phyloP scores from a whole-genome alignment of 2,329 filamentous ascomycete species.

The Calycina herbarum region DNA sequence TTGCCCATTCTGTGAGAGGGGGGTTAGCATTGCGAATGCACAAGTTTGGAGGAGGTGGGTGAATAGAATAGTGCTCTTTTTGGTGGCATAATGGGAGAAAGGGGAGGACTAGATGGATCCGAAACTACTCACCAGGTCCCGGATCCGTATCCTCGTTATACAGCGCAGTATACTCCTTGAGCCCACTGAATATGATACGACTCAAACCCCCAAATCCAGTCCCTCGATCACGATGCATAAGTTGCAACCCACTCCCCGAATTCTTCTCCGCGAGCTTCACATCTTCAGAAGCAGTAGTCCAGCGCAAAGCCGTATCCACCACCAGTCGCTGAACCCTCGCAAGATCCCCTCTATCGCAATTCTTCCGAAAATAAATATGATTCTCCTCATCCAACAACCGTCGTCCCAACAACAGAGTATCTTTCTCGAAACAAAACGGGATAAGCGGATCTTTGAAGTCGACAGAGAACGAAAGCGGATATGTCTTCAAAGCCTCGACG shows the following conservation, averaged over 20 bases:
- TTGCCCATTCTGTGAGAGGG: background rate
- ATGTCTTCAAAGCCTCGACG: background rate
- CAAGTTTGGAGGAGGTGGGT: background rate
- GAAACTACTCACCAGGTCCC: background rate
- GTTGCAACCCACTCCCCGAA: background rate
- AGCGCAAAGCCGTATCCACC: background rate
- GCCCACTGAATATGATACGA: background rate
- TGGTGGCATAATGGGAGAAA: background rate
- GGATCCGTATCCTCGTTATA: background rate
- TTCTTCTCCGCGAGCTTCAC: background rate
- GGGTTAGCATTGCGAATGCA: background rate
- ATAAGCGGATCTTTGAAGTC: background rate
- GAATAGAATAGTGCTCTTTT: background rate
- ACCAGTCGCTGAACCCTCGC: background rate
- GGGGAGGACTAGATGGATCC: background rate
- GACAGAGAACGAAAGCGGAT: background rate
- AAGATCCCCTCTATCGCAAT: background rate
- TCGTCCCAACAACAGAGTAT: background rate
- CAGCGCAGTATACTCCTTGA: background rate
- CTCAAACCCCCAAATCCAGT: background rate
- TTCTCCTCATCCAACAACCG: background rate
- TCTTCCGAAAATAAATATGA: background rate
- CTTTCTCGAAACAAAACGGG: background rate
- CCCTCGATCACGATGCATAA: background rate
- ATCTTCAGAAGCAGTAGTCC: background rate